Evolutionary conservation across 176 grass and related monocot species (phyloP).

Genomic region (Musa schizocarpa): DNA sequence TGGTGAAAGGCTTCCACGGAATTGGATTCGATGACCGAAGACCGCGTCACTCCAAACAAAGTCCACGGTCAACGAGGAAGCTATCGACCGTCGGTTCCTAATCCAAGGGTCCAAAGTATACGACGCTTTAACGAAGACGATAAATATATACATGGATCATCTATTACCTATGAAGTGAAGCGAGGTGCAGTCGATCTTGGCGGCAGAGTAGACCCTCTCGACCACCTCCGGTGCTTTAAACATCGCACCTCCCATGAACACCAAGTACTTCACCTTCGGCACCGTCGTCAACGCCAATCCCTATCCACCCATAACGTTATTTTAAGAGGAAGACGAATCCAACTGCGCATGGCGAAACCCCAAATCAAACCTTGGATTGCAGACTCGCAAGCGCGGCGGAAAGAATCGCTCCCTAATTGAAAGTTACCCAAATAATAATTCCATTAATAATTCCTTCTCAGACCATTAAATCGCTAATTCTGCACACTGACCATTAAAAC

Average conservation of each 20-base stretch:
- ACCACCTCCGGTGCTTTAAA: constrained; percentile 33
- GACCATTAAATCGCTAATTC: neutral
- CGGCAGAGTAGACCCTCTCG: constrained; percentile 52
- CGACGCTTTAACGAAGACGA: neutral
- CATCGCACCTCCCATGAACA: constrained; percentile 65
- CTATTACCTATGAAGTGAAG: constrained; percentile 71
- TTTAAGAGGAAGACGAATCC: neutral
- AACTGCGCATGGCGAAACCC: neutral
- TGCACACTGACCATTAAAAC: neutral
- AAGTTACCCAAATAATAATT: neutral
- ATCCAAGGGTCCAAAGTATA: neutral
- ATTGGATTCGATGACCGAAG: neutral
- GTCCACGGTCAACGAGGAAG: no score
- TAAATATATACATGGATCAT: neutral
- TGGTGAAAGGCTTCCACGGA: neutral
- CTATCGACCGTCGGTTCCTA: neutral
- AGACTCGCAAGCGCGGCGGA: constrained; percentile 56
- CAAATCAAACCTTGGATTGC: constrained; percentile 40
- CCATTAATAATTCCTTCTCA: neutral
- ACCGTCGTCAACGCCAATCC: constrained; percentile 64
- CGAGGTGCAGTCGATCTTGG: constrained; percentile 51
- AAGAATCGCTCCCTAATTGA: constrained; percentile 54
- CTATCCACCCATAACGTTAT: constrained; percentile 15
- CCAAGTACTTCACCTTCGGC: constrained; percentile 61
- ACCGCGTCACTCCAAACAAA: no score